Percentiles rank a stretch among this genome's conserved stretches.
These are phyloP conservation scores for Emericellopsis cladophorae DNA, from an alignment of 2,329 filamentous ascomycete species.

Conservation along the genomic window DNA sequence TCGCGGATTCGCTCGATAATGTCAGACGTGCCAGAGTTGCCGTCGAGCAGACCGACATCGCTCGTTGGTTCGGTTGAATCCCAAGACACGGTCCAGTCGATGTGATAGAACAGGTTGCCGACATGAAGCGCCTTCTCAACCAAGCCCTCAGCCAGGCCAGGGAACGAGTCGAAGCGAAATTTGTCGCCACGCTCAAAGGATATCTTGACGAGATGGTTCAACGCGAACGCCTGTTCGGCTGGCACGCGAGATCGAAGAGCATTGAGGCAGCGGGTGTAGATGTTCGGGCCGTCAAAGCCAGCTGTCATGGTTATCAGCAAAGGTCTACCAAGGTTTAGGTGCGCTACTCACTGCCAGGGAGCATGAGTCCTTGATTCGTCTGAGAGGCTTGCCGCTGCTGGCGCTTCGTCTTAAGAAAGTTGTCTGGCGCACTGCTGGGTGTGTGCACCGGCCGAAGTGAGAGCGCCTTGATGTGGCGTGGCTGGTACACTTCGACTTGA, in stretches of 20 bases:
- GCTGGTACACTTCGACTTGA: slow-evolving; percentile 58
- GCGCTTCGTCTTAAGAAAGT: slow-evolving; percentile 40
- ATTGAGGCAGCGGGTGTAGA: slow-evolving; percentile 79
- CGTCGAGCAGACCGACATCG: slow-evolving; percentile 30
- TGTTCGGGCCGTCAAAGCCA: slow-evolving; percentile 68
- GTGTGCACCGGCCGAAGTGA: slow-evolving; percentile 63
- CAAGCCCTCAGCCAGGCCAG: slow-evolving; percentile 75
- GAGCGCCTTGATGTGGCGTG: slow-evolving; percentile 46
- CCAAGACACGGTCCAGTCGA: slow-evolving; percentile 72
- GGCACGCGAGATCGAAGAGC: slow-evolving; percentile 69
- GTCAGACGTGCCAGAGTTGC: slow-evolving; percentile 35
- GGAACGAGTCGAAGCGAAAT: slow-evolving; percentile 88
- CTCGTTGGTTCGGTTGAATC: slow-evolving; percentile 37
- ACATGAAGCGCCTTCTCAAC: slow-evolving; percentile 75
- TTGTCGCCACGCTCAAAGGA: slow-evolving; percentile 91
- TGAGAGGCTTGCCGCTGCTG: slow-evolving; percentile 19
- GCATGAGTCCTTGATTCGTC: slow-evolving; percentile 28
- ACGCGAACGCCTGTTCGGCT: slow-evolving; percentile 79
- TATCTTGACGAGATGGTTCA: slow-evolving; percentile 91
- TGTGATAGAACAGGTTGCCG: slow-evolving; percentile 65
- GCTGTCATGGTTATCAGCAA: slow-evolving; percentile 15
- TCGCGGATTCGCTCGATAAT: slow-evolving; percentile 55
- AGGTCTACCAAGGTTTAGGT: not conserved
- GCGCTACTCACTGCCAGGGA: slow-evolving; percentile 47
- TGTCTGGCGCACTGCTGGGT: slow-evolving; percentile 58